A percentile compares a stretch with the other conserved stretches of the same genome.
phyloP scores from a whole-genome alignment of 2,329 filamentous ascomycete genomes.

The Aaosphaeria pasadenensis region DNA sequence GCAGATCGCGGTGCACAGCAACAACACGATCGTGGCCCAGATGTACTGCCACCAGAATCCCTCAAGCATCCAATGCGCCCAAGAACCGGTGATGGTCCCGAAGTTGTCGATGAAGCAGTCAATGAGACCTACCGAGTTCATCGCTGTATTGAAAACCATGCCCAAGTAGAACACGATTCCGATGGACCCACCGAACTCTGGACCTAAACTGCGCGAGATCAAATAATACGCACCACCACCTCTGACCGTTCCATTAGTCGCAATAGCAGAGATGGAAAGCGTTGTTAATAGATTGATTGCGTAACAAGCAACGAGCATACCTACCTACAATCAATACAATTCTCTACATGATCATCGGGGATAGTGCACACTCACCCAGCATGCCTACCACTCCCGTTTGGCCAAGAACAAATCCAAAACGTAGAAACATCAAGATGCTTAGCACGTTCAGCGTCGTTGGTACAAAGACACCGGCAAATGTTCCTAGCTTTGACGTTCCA shows the following conservation, averaged over 20 bases:
- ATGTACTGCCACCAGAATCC: slow-evolving; percentile 76
- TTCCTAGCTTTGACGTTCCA: slow-evolving; percentile 64
- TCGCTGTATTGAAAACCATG: slow-evolving; percentile 75
- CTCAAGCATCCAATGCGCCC: slow-evolving; percentile 61
- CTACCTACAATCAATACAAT: slow-evolving; percentile 40
- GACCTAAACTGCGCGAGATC: slow-evolving; percentile 80
- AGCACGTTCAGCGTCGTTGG: slow-evolving; percentile 86
- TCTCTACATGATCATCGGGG: slow-evolving; percentile 2
- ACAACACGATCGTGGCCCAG: slow-evolving; percentile 68
- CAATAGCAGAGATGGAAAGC: slow-evolving; percentile 82
- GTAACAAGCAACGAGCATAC: slow-evolving; percentile 73
- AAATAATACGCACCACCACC: slow-evolving; percentile 87
- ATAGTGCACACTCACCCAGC: slow-evolving; percentile 56
- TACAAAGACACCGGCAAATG: slow-evolving; percentile 67
- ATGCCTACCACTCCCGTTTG: slow-evolving; percentile 78
- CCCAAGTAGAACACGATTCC: slow-evolving; percentile 87
- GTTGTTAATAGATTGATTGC: slow-evolving; percentile 79
- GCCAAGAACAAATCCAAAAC: slow-evolving; percentile 81
- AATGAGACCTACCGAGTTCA: slow-evolving; percentile 83
- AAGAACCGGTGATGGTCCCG: slow-evolving; percentile 55
- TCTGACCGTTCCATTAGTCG: slow-evolving; percentile 84
- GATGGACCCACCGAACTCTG: slow-evolving; percentile 86
- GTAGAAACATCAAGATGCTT: slow-evolving; percentile 88
- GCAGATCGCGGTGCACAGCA: slow-evolving; percentile 72
- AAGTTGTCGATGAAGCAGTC: slow-evolving; percentile 79